Evolutionary conservation across 2,329 filamentous ascomycete genomes (phyloP).

Genomic region (Bimuria novae-zelandiae): DNA sequence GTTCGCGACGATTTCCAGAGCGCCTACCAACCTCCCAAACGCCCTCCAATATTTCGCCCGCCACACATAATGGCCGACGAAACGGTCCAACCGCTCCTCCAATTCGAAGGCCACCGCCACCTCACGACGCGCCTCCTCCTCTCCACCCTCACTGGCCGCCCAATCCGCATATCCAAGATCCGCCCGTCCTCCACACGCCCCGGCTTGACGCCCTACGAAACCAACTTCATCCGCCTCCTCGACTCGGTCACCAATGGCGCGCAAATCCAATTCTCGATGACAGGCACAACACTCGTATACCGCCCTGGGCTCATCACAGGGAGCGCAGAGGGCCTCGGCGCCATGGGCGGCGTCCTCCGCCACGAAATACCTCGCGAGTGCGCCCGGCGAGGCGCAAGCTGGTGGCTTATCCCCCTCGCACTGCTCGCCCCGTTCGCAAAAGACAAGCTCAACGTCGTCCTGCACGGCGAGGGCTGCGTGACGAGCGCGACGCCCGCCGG

Average conservation of each 20-base stretch:
- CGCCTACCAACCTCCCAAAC: no score
- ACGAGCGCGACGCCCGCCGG: slow-evolving; percentile 82
- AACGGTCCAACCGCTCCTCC: slow-evolving; percentile 58
- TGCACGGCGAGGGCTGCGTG: slow-evolving; percentile 90
- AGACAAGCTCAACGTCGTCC: slow-evolving; percentile 83
- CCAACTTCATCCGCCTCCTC: slow-evolving; percentile 93
- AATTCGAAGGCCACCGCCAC: slow-evolving; percentile 82
- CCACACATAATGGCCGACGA: slow-evolving; percentile 26
- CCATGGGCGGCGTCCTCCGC: slow-evolving; percentile 73
- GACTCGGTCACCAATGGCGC: slow-evolving; percentile 95
- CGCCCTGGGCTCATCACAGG: slow-evolving; percentile 92
- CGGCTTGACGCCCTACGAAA: slow-evolving; percentile 87
- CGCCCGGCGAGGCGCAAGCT: slow-evolving; percentile 80
- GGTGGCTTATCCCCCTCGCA: slow-evolving; percentile 88
- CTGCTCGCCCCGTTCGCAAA: slow-evolving; percentile 93
- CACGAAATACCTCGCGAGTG: slow-evolving; percentile 80
- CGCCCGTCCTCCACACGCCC: slow-evolving; percentile 85
- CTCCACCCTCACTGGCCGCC: slow-evolving; percentile 85
- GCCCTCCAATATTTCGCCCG: no score
- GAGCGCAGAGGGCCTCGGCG: slow-evolving; percentile 74
- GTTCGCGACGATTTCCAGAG: no score
- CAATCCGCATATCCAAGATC: slow-evolving; percentile 92
- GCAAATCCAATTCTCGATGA: slow-evolving; percentile 93
- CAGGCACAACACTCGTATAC: slow-evolving; percentile 90
- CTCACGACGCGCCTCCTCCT: slow-evolving; percentile 85